Conservation (phyloP, 2,329 filamentous ascomycete species). For the Fusarium sp. region DNA sequence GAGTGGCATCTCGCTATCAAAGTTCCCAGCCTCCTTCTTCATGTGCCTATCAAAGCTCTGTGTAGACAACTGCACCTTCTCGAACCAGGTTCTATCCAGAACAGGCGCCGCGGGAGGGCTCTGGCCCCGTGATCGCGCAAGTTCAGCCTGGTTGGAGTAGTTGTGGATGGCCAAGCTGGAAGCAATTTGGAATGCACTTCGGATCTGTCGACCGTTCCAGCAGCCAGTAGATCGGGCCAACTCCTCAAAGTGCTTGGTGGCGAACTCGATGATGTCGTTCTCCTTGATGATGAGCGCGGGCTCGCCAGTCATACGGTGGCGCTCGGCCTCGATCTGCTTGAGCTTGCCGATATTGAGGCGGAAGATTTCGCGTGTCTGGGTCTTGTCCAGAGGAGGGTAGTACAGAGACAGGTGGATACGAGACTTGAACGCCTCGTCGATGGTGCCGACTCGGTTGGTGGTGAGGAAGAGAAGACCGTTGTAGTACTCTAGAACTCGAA, state of each 20-base stretch:
- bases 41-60: slow-evolving; percentile 59
- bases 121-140: slow-evolving; percentile 52
- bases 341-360: slow-evolving; percentile 57
- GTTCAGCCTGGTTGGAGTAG: slow-evolving; percentile 50
- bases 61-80: slow-evolving; percentile 60
- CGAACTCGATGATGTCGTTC: slow-evolving; percentile 55
- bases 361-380: slow-evolving; percentile 59
- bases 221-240: slow-evolving; percentile 47
- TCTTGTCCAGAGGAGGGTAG: slow-evolving; percentile 57
- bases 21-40: slow-evolving; percentile 55
- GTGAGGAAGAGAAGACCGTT: slow-evolving; percentile 63
- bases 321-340: slow-evolving; percentile 54
- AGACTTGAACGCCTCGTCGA: slow-evolving; percentile 65
- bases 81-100: slow-evolving; percentile 55
- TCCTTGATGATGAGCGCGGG: slow-evolving; percentile 53
- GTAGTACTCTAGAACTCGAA: slow-evolving; percentile 63
- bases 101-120: slow-evolving; percentile 54
- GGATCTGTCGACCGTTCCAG: slow-evolving; percentile 58
- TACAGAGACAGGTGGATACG: slow-evolving; percentile 61
- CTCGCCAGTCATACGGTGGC: slow-evolving; percentile 54
- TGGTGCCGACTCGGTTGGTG: slow-evolving; percentile 63
- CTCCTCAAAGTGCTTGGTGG: slow-evolving; percentile 52
- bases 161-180: slow-evolving; percentile 56
- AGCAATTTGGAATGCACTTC: slow-evolving; percentile 55
- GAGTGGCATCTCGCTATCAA: slow-evolving; percentile 53